These are phyloP conservation scores for Cyclotella sp. DNA, from an alignment of 108 stramenopile genomes.

Conservation along the genomic window DNA sequence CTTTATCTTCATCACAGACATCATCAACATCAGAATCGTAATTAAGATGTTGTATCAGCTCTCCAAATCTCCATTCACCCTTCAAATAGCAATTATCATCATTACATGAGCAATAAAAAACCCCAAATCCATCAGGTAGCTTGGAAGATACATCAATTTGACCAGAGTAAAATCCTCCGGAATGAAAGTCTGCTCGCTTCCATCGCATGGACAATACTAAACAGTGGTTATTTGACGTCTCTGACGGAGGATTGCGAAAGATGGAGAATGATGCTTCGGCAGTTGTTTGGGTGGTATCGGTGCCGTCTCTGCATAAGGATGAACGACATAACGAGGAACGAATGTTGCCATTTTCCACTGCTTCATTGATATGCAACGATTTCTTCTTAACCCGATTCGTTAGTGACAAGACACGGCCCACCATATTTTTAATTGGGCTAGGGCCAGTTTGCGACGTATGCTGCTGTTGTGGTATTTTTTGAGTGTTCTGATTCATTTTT, in stretches of 20 bases:
- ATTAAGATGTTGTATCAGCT: neutral
- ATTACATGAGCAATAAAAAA: neutral
- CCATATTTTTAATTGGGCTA: no score
- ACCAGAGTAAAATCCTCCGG: neutral
- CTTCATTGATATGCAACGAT: no score
- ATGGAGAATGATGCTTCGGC: no score
- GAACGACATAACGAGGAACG: no score
- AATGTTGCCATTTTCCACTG: no score
- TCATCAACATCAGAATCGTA: neutral
- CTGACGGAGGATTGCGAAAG: neutral
- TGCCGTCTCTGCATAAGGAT: no score
- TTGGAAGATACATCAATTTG: neutral
- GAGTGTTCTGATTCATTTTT: neutral
- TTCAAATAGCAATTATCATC: neutral
- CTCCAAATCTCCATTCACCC: slow-evolving; percentile 3
- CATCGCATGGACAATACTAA: neutral
- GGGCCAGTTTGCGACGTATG: no score
- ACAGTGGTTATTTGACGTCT: neutral
- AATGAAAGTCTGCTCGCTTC: neutral
- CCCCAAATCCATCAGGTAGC: slow-evolving; percentile 1
- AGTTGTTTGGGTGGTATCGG: no score
- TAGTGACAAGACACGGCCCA: no score
- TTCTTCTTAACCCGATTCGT: no score
- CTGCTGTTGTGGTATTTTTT: no score
- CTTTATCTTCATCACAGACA: neutral